A percentile compares a stretch with the other conserved stretches of the same genome.
Conservation (phyloP, 257 asterid species). For the Eucommia ulmoides region DNA sequence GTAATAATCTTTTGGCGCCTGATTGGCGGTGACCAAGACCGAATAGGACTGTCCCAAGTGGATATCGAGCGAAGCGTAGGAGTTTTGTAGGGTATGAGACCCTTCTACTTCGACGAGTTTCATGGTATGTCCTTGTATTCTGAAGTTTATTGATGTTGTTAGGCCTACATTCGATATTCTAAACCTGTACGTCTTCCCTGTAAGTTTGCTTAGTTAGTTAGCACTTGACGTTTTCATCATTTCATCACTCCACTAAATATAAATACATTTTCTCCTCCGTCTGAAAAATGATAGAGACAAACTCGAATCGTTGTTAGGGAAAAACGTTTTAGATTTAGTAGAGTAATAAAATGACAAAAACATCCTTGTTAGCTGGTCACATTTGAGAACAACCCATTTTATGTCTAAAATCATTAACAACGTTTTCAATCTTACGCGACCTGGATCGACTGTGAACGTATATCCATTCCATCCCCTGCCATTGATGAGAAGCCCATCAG, state of each 20-base stretch:
- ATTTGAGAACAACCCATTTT: too few relatives aligned
- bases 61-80: conserved; percentile 60
- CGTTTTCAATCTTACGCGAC: conserved; percentile 14
- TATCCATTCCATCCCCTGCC: conserved; percentile 94
- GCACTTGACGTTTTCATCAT: too few relatives aligned
- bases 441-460: conserved; percentile 73
- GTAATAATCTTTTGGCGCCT: conserved; percentile 73
- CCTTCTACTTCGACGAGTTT: conserved; percentile 94
- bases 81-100: conserved; percentile 78
- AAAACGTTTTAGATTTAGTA: too few relatives aligned
- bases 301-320: too few relatives aligned
- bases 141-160: conserved; percentile 64
- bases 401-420: too few relatives aligned
- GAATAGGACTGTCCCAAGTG: conserved; percentile 89
- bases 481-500: conserved; percentile 88
- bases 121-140: conserved; percentile 85
- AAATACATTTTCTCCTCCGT: too few relatives aligned
- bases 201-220: too few relatives aligned
- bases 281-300: too few relatives aligned
- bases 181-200: conserved; percentile 87
- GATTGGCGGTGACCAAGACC: conserved; percentile 77
- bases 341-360: too few relatives aligned
- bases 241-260: too few relatives aligned
- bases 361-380: too few relatives aligned
- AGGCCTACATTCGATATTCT: conserved; percentile 86